Base-by-base conservation (phyloP, 768 basidiomycete species). In the Pisolithus microcarpus region DNA sequence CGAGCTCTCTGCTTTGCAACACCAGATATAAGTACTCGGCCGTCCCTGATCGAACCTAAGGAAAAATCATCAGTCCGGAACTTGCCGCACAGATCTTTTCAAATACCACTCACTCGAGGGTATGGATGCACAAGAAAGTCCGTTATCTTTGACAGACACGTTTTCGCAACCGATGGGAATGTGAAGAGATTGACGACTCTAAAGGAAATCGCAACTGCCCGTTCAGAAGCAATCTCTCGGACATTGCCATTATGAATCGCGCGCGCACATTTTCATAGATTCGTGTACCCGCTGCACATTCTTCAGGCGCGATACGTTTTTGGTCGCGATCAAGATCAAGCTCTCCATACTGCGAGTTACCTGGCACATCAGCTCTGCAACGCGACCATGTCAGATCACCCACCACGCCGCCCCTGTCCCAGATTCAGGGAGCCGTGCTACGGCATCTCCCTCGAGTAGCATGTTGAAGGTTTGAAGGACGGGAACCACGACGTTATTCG, bases 11-110 rank as follows among this genome's bases (percentile, higher is more conserved):
- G 57, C 80, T 80, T 63, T 91, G 87, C 34, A 94, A 65, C 15
- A 80, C 75, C 24, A 90, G 70, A 61, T 92, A 96, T 7, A 96
- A 65, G 55, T 85, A 80, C 65, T 95, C 93, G 3, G 91, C 88
- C 1, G 88, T 82, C 52, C 84, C 81, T 9, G 82, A 75, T 50
- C 93, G 83, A 50, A 93, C 74, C 91, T 95, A 56, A 26, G 13
- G 34, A 34, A 36, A 36, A 51, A 48, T 13, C 50, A 38, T 58
- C 48, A 54, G 38, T 40, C 39, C 53, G 28, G 26, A 43, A 30
- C 43, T 40, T 49, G 46, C 47, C 48, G 51, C 45, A 50, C 54
- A 56, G 13, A 34, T 15, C 34, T 50, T 45, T 26, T 37, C 49
- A 54, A 42, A 43, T 57, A 34, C 34, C 39, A 65, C 75, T 61